A percentile compares a stretch with the other conserved stretches of the same genome.
phyloP scores from a whole-genome alignment of 176 grass and related monocot species.

The Carex kokanica region DNA sequence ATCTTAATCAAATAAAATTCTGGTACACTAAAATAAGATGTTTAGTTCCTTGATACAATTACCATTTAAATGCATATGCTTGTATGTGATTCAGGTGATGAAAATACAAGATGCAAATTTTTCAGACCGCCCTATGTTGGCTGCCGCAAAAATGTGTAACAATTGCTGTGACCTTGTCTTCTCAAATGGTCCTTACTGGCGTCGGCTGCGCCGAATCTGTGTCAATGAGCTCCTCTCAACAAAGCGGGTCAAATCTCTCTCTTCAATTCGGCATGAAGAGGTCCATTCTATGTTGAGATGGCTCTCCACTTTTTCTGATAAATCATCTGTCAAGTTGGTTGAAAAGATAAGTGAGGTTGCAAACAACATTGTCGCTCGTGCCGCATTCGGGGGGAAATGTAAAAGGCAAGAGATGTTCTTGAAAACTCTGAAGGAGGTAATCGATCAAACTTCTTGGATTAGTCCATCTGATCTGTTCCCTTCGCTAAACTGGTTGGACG shows the following conservation, averaged over 20 bases:
- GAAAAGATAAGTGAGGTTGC: not conserved
- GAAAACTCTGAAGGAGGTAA: not conserved
- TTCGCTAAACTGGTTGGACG: conserved; percentile 23
- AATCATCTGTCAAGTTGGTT: not conserved
- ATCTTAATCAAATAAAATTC: not conserved
- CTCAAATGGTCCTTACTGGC: conserved; percentile 36
- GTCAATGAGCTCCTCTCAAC: conserved; percentile 27
- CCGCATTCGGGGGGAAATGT: conserved; percentile 28
- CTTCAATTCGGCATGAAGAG: conserved; percentile 25
- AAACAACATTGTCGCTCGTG: conserved; percentile 27
- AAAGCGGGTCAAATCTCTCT: conserved; percentile 29
- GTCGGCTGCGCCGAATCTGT: conserved; percentile 32
- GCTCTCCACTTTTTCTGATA: not conserved
- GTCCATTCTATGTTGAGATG: conserved; percentile 13
- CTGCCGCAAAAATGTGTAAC: not conserved
- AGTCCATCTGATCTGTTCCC: conserved; percentile 44
- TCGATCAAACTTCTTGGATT: conserved; percentile 18
- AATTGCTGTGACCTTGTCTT: conserved; percentile 30
- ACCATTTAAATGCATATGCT: not conserved
- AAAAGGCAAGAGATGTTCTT: conserved; percentile 25
- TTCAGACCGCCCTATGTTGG: conserved; percentile 14
- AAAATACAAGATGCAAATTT: conserved; percentile 29
- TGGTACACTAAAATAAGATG: not conserved
- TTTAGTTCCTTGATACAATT: not conserved
- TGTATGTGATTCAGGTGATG: not conserved